These are phyloP conservation scores for Saccharomyces hybrid DNA, from an alignment of 1,139 yeast species.

Conservation along the genomic window DNA sequence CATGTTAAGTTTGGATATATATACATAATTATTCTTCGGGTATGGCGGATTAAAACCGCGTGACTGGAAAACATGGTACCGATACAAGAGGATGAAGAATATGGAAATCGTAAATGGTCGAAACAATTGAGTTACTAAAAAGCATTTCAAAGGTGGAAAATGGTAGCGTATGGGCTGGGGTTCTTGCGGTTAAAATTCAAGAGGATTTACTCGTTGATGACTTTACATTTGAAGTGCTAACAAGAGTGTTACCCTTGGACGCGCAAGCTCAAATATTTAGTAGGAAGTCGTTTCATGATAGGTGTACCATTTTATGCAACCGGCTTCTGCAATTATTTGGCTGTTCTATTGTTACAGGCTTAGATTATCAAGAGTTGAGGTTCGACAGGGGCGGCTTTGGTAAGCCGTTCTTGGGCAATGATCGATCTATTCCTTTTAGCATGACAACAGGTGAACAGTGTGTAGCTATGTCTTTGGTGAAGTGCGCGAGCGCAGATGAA, in stretches of 20 bases:
- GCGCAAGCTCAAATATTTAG: constrained; percentile 34
- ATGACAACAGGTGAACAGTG: constrained; percentile 48
- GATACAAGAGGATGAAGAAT: neutral
- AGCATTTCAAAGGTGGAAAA: neutral
- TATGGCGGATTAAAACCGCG: neutral
- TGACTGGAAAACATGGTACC: neutral
- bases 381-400: constrained; percentile 33
- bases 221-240: constrained; percentile 30
- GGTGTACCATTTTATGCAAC: constrained; percentile 30
- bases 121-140: neutral
- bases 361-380: constrained; percentile 10
- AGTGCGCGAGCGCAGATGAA: constrained; percentile 5
- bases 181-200: neutral
- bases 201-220: constrained; percentile 13
- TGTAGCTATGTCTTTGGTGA: constrained; percentile 36
- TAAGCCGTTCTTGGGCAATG: constrained; percentile 34
- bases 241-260: constrained; percentile 36
- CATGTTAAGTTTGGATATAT: neutral
- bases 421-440: constrained; percentile 43
- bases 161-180: neutral
- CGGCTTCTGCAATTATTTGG: constrained; percentile 31
- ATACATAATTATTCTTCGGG: neutral
- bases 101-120: neutral
- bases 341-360: constrained; percentile 15
- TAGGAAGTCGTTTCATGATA: constrained; percentile 28